Base-by-base conservation (phyloP, 208 protist genomes). In the Wallacemonas collosoma region DNA sequence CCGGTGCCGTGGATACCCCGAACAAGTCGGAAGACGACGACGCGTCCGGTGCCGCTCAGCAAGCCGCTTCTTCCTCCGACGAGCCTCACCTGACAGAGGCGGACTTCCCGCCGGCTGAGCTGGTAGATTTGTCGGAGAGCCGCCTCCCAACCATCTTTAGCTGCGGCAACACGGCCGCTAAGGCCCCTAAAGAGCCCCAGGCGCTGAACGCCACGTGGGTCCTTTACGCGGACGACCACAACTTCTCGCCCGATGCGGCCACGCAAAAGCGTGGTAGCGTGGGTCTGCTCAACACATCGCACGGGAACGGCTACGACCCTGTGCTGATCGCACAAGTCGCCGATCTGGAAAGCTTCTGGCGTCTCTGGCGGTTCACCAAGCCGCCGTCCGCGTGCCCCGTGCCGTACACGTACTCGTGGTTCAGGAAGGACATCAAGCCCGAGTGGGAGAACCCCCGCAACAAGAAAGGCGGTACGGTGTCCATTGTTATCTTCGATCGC, bases 381-480 rank as follows among this genome's bases (percentile, higher is more conserved):
- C 72, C 91, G 2, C 87, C 88, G 26, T 93, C 88, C n/a, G 68
- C 75, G 6, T 78, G 86, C 71, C 58, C 80, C 35, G 77, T 78
- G 0, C 71, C 87, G 57, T 94, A 86, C 79, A 96, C 91, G 15
- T 96, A 96, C 81, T 87, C 85, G 62, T 96, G 85, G 83, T 96
- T 96, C 78, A 84, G 91, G 41, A 83, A 91, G 35, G 83, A 92
- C 62, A 88, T 96, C 69, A 83, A 82, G 43, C 91, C 91, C 4
- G 88, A 92, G 77, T 96, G 91, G 91, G 87, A 96, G 77, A 81
- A 93, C 73, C 77, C 88, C 14, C 86, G 91, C 54, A 96, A 96
- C 67, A 88, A 87, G 73, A 89, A 90, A 47, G 91, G 91, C 43
- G 91, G 91, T 62, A 96, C 85, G 3, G 87, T 96, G 74, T 87